Evolutionary conservation across 306 rosid species (phyloP).

Genomic region (Cucurbita argyrosperma): DNA sequence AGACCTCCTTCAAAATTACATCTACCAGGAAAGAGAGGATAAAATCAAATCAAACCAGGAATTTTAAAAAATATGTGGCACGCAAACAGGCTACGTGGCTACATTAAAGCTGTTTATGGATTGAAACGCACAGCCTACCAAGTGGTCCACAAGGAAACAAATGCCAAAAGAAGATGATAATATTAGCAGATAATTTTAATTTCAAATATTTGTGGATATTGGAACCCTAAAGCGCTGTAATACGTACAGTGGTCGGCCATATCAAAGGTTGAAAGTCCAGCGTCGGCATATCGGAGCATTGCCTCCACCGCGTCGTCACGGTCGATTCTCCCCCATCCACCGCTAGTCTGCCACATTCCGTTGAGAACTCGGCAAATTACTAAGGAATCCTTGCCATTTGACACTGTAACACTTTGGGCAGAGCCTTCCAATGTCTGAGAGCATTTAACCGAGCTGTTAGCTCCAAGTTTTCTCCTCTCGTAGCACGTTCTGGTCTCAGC

Average conservation of each 20-base stretch:
- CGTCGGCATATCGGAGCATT: slow-evolving; percentile 77
- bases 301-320: slow-evolving; percentile 70
- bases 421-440: slow-evolving; percentile 8
- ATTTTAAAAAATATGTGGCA: not conserved
- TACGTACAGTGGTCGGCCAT: slow-evolving; percentile 86
- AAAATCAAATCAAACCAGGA: not conserved
- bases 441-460: slow-evolving; percentile 29
- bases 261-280: slow-evolving; percentile 79
- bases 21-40: not conserved
- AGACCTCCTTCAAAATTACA: not conserved
- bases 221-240: not conserved
- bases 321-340: slow-evolving; percentile 81
- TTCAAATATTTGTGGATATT: not conserved
- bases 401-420: slow-evolving; percentile 32
- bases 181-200: not conserved
- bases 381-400: slow-evolving; percentile 46
- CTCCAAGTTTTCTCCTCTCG: not conserved
- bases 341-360: slow-evolving; percentile 90
- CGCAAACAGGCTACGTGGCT: not conserved
- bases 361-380: slow-evolving; percentile 62
- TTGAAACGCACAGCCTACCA: not conserved
- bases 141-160: not conserved
- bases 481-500: not conserved
- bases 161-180: not conserved
- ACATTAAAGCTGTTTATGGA: not conserved